Evolutionary conservation across 371 early-diverging fungal species (phyloP).

Genomic region (Nematocida sp.): DNA sequence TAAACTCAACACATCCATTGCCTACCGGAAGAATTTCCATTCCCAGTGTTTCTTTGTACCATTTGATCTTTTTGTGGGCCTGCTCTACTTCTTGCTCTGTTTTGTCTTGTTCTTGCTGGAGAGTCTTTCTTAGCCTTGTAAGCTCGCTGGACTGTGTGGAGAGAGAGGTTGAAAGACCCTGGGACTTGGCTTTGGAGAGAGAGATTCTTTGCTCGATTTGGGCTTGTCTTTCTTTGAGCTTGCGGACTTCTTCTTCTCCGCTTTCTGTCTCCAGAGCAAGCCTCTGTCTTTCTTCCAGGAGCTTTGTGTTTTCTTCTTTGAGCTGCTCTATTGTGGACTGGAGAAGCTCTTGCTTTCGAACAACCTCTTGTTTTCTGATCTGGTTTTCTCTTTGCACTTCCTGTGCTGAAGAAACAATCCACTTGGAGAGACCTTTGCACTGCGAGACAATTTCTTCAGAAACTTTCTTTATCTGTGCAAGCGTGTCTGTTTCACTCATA

Average conservation of each 20-base stretch:
- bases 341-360: constrained; percentile 26
- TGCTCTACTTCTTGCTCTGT: constrained; percentile 20
- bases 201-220: constrained; percentile 8
- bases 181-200: not conserved
- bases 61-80: constrained; percentile 1
- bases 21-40: constrained; percentile 4
- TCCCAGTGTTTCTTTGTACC: constrained; percentile 7
- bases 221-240: constrained; percentile 24
- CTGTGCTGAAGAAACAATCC: constrained; percentile 25
- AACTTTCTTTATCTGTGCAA: constrained; percentile 19
- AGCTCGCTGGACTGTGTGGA: not conserved
- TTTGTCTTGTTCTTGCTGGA: constrained; percentile 25
- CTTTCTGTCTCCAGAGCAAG: constrained; percentile 41
- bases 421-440: constrained; percentile 5
- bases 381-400: constrained; percentile 28
- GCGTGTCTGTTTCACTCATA: constrained; percentile 21
- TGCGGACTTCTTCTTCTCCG: constrained; percentile 20
- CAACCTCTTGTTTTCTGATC: constrained; percentile 14
- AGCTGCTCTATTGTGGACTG: constrained; percentile 33
- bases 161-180: not conserved
- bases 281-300: constrained; percentile 44
- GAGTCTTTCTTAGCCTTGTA: constrained; percentile 1
- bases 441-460: constrained; percentile 25
- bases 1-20: constrained; percentile 15
- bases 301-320: constrained; percentile 37